phyloP scores from a whole-genome alignment of 768 basidiomycete species.

The Hortiboletus flavorubellus region DNA sequence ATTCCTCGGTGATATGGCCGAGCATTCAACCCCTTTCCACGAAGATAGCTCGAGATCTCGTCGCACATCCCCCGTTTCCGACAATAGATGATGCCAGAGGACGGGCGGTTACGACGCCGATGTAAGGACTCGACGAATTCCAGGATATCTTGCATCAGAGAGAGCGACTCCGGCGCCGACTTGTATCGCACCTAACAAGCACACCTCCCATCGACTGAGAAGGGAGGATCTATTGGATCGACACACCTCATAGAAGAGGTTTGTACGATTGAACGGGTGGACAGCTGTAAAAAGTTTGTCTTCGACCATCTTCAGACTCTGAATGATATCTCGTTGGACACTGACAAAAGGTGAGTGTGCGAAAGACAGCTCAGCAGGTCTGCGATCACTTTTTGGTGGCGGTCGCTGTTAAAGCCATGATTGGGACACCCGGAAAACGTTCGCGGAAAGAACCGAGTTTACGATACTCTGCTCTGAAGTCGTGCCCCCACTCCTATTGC shows the following conservation, averaged over 20 bases:
- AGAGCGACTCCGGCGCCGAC: constrained; percentile 44
- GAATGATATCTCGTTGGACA: constrained; percentile 71
- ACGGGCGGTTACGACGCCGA: constrained; percentile 52
- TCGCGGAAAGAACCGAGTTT: constrained; percentile 67
- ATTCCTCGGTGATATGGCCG: constrained; percentile 76
- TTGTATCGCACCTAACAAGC: constrained; percentile 57
- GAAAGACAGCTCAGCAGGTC: neutral
- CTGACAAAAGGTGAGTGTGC: constrained; percentile 35
- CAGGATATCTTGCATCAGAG: constrained; percentile 61
- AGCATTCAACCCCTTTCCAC: constrained; percentile 62
- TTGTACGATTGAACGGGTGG: constrained; percentile 78
- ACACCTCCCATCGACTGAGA: neutral
- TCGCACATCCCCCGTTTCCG: constrained; percentile 66
- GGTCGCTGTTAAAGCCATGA: constrained; percentile 87
- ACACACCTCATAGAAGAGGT: constrained; percentile 77
- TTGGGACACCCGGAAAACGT: constrained; percentile 64
- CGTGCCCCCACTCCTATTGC: constrained; percentile 80
- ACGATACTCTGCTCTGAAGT: constrained; percentile 74
- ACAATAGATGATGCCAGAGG: constrained; percentile 78
- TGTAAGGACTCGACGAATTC: constrained; percentile 67
- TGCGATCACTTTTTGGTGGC: constrained; percentile 59
- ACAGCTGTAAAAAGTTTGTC: constrained; percentile 57
- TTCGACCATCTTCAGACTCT: constrained; percentile 56
- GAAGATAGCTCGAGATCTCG: constrained; percentile 60
- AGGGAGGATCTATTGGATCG: neutral